Base-by-base conservation (phyloP, 2,329 filamentous ascomycete genomes). In the Talaromyces sp. region DNA sequence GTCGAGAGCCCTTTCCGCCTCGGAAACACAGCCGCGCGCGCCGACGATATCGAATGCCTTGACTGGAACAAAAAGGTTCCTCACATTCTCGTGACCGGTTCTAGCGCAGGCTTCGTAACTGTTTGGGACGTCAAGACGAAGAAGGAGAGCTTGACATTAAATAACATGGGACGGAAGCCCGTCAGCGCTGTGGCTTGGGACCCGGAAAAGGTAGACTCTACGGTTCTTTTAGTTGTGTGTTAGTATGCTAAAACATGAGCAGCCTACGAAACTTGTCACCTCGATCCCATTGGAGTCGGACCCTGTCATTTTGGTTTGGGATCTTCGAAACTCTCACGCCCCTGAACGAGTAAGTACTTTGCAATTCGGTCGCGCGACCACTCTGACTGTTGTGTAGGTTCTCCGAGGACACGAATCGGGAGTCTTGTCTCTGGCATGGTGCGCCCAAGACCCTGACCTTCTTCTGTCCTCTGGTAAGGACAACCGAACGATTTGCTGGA, bases 11-110 rank as follows among this genome's bases (percentile, higher is more conserved):
- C 94, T 5, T 96, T 96, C 79, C 87, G 93, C 65, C 82, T 99
- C 34, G 95, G 95, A 63, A 96, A 91, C 66, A 85, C 90, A 42
- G 91, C 91, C 50, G 93, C 92, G 65, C 89, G 94, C 72, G 90
- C 92, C 44, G 94, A 98, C 71, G 95, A 99, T 69, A 91, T 98
- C 66, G 95, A 98, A 71, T 96, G 93, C 67, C 83, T 99, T 64
- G 94, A 96, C 68, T 99, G 96, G 96, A 99, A 99, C 79, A 93
- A 92, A 73, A 98, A 96, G 80, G 94, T 98, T 50, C 87, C 94
- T 14, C 94, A 99, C 74, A 99, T 99, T 74, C 81, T 99, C 68
- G 95, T 94, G 18, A 98, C 94, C 9, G 95, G 95, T 67, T 94
- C 93, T 73, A 90, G 87, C 65, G 93, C 92, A 56, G 95, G 95